Conservation (phyloP, 225 moss, liverwort and hornwort species). For the Marchantia paleacea region DNA sequence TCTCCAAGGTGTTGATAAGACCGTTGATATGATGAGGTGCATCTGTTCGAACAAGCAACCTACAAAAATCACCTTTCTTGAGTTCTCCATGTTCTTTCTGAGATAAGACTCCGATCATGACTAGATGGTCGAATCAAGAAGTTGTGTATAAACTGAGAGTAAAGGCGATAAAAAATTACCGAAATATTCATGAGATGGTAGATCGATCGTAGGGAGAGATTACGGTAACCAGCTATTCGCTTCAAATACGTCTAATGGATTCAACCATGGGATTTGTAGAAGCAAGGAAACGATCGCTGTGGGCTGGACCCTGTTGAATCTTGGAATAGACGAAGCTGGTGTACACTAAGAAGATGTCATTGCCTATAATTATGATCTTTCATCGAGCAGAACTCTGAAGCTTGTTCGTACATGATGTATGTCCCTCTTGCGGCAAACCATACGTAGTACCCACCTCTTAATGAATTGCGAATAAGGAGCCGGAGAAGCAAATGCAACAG, state of each 20-base stretch:
- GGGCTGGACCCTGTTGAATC: not conserved
- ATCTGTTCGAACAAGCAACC: not conserved
- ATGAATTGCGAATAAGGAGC: not conserved
- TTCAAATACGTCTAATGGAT: not conserved
- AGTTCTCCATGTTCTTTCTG: not conserved
- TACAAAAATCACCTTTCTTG: not conserved
- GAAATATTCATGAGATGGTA: not conserved
- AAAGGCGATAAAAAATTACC: not conserved
- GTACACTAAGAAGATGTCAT: not conserved
- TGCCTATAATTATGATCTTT: not conserved
- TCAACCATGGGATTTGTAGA: not conserved
- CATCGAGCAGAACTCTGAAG: not conserved
- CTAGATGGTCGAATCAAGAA: not conserved
- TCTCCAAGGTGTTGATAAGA: not conserved
- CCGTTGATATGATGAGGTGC: not conserved
- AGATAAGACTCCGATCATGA: not conserved
- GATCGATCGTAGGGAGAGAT: not conserved
- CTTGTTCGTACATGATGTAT: not conserved
- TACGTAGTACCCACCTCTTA: not conserved
- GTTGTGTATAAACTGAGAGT: not conserved
- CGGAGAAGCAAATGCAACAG: slow-evolving; percentile 1
- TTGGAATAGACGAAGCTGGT: not conserved
- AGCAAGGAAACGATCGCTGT: not conserved
- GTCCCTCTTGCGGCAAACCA: not conserved
- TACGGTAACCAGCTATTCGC: not conserved